Evolutionary conservation across 305 asterid species (phyloP).

Genomic region (Fraxinus ornus): DNA sequence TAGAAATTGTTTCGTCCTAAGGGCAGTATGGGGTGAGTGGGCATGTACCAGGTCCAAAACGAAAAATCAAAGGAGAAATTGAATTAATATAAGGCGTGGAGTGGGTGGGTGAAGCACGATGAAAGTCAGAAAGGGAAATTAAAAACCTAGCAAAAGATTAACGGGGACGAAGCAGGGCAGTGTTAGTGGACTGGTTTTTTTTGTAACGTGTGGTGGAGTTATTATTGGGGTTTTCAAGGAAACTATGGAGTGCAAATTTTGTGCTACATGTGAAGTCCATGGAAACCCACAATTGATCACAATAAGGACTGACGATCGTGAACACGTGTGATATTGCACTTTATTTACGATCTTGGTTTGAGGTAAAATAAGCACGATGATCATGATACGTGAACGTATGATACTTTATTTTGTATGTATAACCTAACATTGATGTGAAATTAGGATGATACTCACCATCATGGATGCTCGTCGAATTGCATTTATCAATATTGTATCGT

Average conservation of each 20-base stretch:
- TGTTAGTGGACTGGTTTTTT: neutral
- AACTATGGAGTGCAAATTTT: neutral
- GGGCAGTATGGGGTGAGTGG: neutral
- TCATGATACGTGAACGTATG: neutral
- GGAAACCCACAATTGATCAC: neutral
- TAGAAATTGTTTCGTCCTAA: slow-evolving; percentile 18
- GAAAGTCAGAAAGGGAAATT: slow-evolving; percentile 23
- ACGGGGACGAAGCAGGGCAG: neutral
- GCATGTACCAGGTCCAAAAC: slow-evolving; percentile 29
- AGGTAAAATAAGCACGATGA: neutral
- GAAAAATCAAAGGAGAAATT: neutral
- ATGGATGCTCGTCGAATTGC: neutral
- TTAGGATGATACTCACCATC: neutral
- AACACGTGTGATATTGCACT: neutral
- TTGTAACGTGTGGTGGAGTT: neutral
- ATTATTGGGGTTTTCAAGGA: neutral
- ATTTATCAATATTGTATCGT: neutral
- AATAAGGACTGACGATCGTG: neutral
- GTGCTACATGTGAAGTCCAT: neutral
- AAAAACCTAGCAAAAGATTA: slow-evolving; percentile 7
- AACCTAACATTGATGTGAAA: too few species aligned
- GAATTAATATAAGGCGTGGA: neutral
- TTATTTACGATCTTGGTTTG: neutral
- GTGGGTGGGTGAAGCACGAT: neutral
- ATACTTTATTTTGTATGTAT: neutral